Evolutionary conservation across 2,329 filamentous ascomycete genomes (phyloP), one percentile per base, ranked within the genome.

Genomic region (Arthroderma sp.): DNA sequence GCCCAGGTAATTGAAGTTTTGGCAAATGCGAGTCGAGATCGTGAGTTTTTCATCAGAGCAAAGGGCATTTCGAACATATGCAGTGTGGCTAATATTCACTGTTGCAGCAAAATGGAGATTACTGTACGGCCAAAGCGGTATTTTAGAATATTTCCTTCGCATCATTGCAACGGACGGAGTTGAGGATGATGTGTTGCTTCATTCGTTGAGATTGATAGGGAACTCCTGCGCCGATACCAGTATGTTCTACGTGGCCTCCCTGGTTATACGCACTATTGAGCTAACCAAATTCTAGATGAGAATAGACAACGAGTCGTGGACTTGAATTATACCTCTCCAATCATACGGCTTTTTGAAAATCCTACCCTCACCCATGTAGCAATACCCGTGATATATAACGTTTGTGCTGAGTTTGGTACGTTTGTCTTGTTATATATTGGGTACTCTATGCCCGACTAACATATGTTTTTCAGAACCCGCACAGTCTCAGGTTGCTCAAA

Each of bases 171-270:
- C 52, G 27, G 52, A 57, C 6, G 51, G 50, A 5, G 47, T 57
- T 29, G 57, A 61, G 30, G 48, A 57, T 32, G 50, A 50, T 42
- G 44, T 66, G 6, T 44, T 68, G 41, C 55, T 65, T 10, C 65
- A 68, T 49, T 59, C 64, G 33, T 51, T 70, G 40, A 61, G 66
- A 10, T 46, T 70, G 10, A 55, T 67, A 46, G 66, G 65, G 4
- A 70, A 70, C 47, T 65, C 62, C 32, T 69, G 67, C 55, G 67
- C 67, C 32, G 66, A 69, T 49, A 67, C 60, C 36, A 57, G 63
- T 65, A 52, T 50, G 53, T 50, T 11, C 27, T n/a, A 32, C 6
- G 7, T 5, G 6, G 6, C 27, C n/a, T 29, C 7, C 9, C 36
- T 36, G 6, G 10, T 15, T 15, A 32, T 27, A 33, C 6, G 29